Evolutionary conservation across 2,329 filamentous ascomycete species (phyloP).

Genomic region (Nannizzia gypsea): DNA sequence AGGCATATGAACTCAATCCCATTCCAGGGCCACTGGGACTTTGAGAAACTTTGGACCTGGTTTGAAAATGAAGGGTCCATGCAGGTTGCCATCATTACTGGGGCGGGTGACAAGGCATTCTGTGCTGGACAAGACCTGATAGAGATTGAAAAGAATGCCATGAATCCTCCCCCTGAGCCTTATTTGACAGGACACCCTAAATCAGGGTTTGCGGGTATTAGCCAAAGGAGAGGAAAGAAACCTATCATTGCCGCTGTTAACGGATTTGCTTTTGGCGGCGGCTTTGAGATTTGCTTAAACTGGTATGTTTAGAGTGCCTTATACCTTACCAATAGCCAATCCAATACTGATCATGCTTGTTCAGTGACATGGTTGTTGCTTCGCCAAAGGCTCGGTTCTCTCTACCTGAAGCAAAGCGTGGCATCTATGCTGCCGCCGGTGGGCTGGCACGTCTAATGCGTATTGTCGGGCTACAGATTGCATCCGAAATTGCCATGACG

Average conservation of each 20-base stretch:
- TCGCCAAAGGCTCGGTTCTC: constrained; percentile 47
- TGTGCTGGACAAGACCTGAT: constrained; percentile 36
- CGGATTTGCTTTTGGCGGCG: constrained; percentile 62
- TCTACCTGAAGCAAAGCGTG: constrained; percentile 59
- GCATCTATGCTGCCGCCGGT: constrained; percentile 59
- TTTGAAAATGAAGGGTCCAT: constrained; percentile 32
- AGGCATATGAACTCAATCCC: constrained; percentile 32
- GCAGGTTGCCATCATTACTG: constrained; percentile 33
- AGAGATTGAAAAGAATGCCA: constrained; percentile 29
- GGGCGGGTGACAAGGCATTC: constrained; percentile 33
- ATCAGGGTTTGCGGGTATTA: constrained; percentile 45
- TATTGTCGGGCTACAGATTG: constrained; percentile 55
- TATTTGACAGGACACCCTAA: constrained; percentile 29
- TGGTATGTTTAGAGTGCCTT: constrained; percentile 36
- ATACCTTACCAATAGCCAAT: not conserved
- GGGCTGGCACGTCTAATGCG: constrained; percentile 56
- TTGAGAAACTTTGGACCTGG: constrained; percentile 31
- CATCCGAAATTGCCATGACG: constrained; percentile 59
- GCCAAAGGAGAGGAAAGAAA: constrained; percentile 50
- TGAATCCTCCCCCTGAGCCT: constrained; percentile 17
- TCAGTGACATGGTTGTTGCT: constrained; percentile 57
- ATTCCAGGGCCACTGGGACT: constrained; percentile 29
- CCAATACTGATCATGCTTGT: constrained; percentile 38
- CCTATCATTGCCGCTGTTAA: constrained; percentile 70
- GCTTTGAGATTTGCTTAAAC: constrained; percentile 85